Conservation (phyloP, 2,329 filamentous ascomycete genomes). For the Botrytis hyacinthi region DNA sequence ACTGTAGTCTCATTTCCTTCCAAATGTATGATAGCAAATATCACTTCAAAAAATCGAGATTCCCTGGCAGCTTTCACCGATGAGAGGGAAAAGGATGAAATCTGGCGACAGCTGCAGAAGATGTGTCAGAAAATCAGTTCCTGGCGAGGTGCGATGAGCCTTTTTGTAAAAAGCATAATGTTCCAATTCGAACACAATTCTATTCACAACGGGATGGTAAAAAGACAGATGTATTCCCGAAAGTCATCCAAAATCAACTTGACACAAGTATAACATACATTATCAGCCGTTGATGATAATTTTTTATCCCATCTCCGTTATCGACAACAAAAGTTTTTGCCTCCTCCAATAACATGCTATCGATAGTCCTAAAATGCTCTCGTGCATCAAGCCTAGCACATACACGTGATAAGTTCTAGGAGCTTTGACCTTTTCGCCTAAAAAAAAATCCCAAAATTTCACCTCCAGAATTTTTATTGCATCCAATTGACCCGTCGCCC, state of each 20-base stretch:
- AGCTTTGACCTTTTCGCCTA: constrained; percentile 19
- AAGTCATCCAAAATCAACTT: background rate
- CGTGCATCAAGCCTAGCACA: background rate
- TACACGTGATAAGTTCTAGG: constrained; percentile 1
- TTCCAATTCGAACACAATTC: background rate
- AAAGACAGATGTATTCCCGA: background rate
- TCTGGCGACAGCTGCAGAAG: background rate
- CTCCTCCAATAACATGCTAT: background rate
- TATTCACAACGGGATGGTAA: background rate
- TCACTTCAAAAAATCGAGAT: too few relatives aligned
- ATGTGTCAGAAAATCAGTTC: background rate
- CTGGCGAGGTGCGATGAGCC: background rate
- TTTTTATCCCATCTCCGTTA: background rate
- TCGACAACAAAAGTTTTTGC: background rate
- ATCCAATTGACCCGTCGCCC: constrained; percentile 20
- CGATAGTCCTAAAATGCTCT: background rate
- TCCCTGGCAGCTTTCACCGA: too few relatives aligned
- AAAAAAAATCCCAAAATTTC: constrained; percentile 20
- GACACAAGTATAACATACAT: background rate
- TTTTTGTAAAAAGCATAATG: background rate
- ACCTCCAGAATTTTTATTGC: constrained; percentile 27
- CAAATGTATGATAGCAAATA: too few relatives aligned
- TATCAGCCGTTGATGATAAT: background rate
- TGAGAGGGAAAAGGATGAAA: background rate
- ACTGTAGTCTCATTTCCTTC: background rate